Evolutionary conservation across 176 grass and related monocot species (phyloP).

Genomic region (Oryza punctata): DNA sequence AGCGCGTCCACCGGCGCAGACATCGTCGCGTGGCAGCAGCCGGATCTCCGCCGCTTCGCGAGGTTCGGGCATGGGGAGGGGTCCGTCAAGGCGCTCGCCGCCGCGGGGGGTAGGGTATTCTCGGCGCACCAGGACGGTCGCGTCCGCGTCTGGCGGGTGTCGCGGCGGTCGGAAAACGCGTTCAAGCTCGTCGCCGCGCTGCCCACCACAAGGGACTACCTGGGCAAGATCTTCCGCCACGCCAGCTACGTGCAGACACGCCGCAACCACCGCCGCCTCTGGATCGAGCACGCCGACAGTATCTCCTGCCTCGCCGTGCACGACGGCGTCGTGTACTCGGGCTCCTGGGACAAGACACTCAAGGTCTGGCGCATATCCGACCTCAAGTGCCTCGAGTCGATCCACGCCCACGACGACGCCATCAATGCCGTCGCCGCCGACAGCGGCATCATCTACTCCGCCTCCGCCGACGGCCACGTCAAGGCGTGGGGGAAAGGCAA

Average conservation of each 20-base stretch:
- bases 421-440: slow-evolving; percentile 64
- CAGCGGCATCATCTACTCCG: slow-evolving; percentile 59
- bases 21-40: slow-evolving; percentile 87
- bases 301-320: slow-evolving; percentile 94
- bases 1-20: slow-evolving; percentile 76
- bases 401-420: slow-evolving; percentile 91
- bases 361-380: slow-evolving; percentile 88
- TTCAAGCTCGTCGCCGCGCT: slow-evolving; percentile 80
- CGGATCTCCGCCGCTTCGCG: slow-evolving; percentile 78
- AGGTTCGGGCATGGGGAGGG: slow-evolving; percentile 66
- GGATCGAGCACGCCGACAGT: slow-evolving; percentile 98
- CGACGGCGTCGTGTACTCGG: slow-evolving; percentile 71
- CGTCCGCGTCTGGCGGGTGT: slow-evolving; percentile 88
- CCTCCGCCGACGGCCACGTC: slow-evolving; percentile 84
- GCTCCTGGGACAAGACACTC: slow-evolving; percentile 85
- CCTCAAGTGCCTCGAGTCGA: slow-evolving; percentile 86
- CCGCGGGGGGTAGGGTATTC: slow-evolving; percentile 64
- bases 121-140: slow-evolving; percentile 90
- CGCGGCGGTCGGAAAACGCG: slow-evolving; percentile 62
- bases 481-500: slow-evolving; percentile 73
- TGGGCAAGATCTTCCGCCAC: slow-evolving; percentile 64
- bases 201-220: slow-evolving; percentile 77
- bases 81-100: slow-evolving; percentile 82
- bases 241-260: slow-evolving; percentile 74
- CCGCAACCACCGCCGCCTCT: slow-evolving; percentile 56